These are phyloP conservation scores for Aspergillus sp. DNA, from an alignment of 2,329 filamentous ascomycete genomes.

Conservation along the genomic window DNA sequence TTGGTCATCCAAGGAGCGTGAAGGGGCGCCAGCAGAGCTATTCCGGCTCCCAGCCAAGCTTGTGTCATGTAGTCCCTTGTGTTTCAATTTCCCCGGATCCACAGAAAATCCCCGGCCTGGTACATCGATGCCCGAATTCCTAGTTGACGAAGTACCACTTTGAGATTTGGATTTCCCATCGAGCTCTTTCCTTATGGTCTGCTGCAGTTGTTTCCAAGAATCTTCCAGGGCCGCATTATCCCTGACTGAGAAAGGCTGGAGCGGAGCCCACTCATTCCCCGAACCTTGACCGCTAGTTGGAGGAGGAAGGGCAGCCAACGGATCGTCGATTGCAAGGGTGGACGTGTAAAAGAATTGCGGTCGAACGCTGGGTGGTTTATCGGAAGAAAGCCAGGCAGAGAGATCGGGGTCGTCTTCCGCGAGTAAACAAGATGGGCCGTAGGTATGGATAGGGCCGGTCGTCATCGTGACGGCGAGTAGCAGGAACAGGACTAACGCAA, in stretches of 20 bases:
- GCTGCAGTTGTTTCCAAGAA: conserved; percentile 67
- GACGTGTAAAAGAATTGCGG: conserved; percentile 87
- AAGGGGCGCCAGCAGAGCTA: conserved; percentile 18
- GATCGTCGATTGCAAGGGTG: conserved; percentile 80
- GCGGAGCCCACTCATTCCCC: conserved; percentile 58
- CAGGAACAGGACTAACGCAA: background rate
- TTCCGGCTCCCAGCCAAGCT: conserved; percentile 21
- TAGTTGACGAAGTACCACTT: conserved; percentile 11
- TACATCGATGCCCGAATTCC: conserved; percentile 27
- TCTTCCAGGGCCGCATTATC: conserved; percentile 80
- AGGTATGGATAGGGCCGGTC: conserved; percentile 57
- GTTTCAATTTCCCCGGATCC: conserved; percentile 14
- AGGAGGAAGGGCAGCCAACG: conserved; percentile 67
- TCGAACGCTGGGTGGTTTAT: conserved; percentile 59
- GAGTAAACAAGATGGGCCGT: conserved; percentile 59
- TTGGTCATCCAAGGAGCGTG: conserved; percentile 21
- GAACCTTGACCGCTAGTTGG: conserved; percentile 52
- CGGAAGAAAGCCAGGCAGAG: conserved; percentile 35
- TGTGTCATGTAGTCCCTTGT: conserved; percentile 16
- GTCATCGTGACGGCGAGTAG: conserved; percentile 34
- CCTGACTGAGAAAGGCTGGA: conserved; percentile 74
- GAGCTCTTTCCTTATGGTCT: conserved; percentile 17
- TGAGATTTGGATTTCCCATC: conserved; percentile 9
- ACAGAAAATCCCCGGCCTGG: conserved; percentile 21
- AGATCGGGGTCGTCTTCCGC: conserved; percentile 39